Base-by-base conservation (phyloP, 1,284 basidiomycete species). In the Agroathelia rolfsii region DNA sequence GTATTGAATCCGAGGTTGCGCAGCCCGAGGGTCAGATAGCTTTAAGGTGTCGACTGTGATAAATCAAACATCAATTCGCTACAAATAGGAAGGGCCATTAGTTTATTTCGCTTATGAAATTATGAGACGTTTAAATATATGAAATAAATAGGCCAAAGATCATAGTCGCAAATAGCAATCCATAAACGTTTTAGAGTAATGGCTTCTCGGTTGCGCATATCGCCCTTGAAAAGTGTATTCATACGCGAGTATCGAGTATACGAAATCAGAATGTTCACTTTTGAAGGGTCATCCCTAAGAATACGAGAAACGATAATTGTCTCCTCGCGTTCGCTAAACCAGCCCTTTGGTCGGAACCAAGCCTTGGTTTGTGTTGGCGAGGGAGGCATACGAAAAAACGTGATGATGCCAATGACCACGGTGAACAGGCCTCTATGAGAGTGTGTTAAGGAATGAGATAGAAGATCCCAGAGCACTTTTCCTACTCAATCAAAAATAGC, bases 1-100 rank as follows among this genome's bases (percentile, higher is more conserved):
- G 75, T 81, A 40, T 54, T 55, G 53, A 81, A 81, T 2, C 76
- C 76, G 10, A 77, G 59, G 31, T 69, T 53, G 12, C 68, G 64
- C 10, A 83, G 61, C 3, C 71, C 67, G 3, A 82, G 58, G 0
- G 76, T 75, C 7, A 84, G 61, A 43, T 82, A 83, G 8, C 61
- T 59, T 11, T 49, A 43, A 10, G 73, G 69, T 14, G 77, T 64
- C 6, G 44, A 39, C 23, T 56, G 53, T 10, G 75, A 68, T 35
- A 78, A 72, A 40, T 58, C 52, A 31, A 61, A 66, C 44, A 60
- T 46, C 2, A 66, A 45, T 3, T 64, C 66, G 9, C 65, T 62
- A 28, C 27, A 30, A 17, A 21, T n/a, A n/a, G n/a, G n/a, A n/a
- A n/a, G n/a, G n/a, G n/a, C n/a, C n/a, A n/a, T n/a, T n/a, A n/a